Percentiles rank a stretch among this genome's conserved stretches.
Conservation (phyloP, 2,329 filamentous ascomycete species). For the Calonectria henricotiae region DNA sequence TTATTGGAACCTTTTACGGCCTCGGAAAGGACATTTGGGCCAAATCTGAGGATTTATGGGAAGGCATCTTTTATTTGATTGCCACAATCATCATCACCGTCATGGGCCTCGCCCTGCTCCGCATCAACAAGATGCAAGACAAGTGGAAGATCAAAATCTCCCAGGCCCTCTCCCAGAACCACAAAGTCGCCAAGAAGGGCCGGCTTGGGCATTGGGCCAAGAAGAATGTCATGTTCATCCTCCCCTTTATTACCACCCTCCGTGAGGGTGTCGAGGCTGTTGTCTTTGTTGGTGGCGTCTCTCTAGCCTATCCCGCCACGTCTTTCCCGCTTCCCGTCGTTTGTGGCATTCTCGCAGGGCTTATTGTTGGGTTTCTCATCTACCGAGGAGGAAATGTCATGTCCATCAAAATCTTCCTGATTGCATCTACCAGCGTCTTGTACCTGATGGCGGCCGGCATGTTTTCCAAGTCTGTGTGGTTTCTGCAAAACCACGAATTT, state of each 20-base stretch:
- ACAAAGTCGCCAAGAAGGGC: constrained; percentile 60
- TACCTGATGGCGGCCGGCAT: constrained; percentile 88
- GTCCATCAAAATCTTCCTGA: constrained; percentile 78
- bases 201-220: constrained; percentile 70
- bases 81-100: constrained; percentile 81
- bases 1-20: constrained; percentile 81
- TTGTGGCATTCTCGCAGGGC: constrained; percentile 76
- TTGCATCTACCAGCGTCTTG: constrained; percentile 83
- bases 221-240: constrained; percentile 83
- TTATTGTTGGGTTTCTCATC: constrained; percentile 77
- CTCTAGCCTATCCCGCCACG: constrained; percentile 77
- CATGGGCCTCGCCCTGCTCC: constrained; percentile 82
- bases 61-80: constrained; percentile 79
- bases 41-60: constrained; percentile 79
- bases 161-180: constrained; percentile 71
- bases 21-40: constrained; percentile 76
- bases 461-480: constrained; percentile 83
- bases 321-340: constrained; percentile 81
- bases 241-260: constrained; percentile 85
- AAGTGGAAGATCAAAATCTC: constrained; percentile 85
- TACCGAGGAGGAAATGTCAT: constrained; percentile 66
- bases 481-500: constrained; percentile 76
- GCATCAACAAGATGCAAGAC: constrained; percentile 82
- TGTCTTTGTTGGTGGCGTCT: constrained; percentile 85
- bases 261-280: constrained; percentile 85